phyloP scores from a whole-genome alignment of 1,139 yeast genomes.

The Saccharomyces hybrid region DNA sequence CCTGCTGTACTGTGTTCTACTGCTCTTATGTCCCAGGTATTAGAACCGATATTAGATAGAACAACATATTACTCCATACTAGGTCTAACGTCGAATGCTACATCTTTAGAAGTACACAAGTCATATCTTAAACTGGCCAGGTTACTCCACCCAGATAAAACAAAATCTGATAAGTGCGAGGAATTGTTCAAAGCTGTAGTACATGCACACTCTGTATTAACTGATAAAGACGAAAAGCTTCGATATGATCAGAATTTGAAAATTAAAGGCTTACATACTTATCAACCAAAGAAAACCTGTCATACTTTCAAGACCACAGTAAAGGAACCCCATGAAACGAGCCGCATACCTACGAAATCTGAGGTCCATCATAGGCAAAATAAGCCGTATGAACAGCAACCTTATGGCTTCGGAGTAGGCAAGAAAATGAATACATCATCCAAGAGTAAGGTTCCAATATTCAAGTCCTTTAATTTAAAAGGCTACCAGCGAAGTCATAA shows the following conservation, averaged over 20 bases:
- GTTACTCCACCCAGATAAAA: constrained; percentile 30
- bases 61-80: constrained; percentile 28
- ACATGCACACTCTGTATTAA: constrained; percentile 27
- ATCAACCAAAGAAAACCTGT: constrained; percentile 10
- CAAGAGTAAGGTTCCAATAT: constrained; percentile 11
- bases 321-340: background rate
- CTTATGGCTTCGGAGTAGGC: constrained; percentile 27
- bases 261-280: constrained; percentile 15
- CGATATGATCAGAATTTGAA: constrained; percentile 19
- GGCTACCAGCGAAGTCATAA: constrained; percentile 13
- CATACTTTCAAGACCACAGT: background rate
- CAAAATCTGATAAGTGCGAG: constrained; percentile 22
- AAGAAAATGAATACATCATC: constrained; percentile 2
- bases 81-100: constrained; percentile 23
- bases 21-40: background rate
- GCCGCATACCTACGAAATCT: background rate
- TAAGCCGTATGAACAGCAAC: constrained; percentile 29
- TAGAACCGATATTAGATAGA: constrained; percentile 17
- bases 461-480: constrained; percentile 4
- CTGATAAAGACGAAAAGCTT: constrained; percentile 17
- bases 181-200: constrained; percentile 28
- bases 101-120: constrained; percentile 24
- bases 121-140: constrained; percentile 29
- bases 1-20: background rate
- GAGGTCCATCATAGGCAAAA: constrained; percentile 9